These are phyloP conservation scores for Mycena venus DNA, from an alignment of 768 basidiomycete species.

Conservation along the genomic window DNA sequence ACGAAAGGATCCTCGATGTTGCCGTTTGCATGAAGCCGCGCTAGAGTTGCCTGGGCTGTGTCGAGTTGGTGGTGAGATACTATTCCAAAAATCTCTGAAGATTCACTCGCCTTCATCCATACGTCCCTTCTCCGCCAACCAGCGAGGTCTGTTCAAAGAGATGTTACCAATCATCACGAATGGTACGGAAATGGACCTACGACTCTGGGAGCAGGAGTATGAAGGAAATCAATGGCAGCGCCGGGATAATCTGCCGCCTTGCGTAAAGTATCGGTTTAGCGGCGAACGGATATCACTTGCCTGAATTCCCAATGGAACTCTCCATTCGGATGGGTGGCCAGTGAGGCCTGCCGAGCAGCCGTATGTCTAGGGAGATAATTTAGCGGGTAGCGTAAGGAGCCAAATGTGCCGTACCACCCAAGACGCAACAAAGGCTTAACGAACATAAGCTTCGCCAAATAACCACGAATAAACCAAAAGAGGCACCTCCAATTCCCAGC, in stretches of 20 bases:
- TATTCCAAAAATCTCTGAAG: not conserved
- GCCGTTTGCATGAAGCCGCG: conserved; percentile 66
- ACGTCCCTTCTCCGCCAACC: conserved; percentile 66
- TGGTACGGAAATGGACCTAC: conserved; percentile 39
- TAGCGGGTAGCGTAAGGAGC: not conserved
- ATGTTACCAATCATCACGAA: not conserved
- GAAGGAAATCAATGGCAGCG: conserved; percentile 63
- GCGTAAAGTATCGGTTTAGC: not conserved
- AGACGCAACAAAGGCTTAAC: conserved; percentile 62
- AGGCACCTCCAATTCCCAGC: conserved; percentile 60
- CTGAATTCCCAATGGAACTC: conserved; percentile 62
- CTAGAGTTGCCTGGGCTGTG: conserved; percentile 55
- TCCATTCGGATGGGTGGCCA: conserved; percentile 60
- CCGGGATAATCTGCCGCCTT: conserved; percentile 52
- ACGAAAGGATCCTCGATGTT: conserved; percentile 63
- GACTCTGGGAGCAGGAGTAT: conserved; percentile 67
- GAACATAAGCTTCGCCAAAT: conserved; percentile 11
- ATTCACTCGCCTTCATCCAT: conserved; percentile 55
- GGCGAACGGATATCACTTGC: conserved; percentile 29
- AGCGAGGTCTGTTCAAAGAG: conserved; percentile 53
- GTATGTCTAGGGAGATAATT: conserved; percentile 47
- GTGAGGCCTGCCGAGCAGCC: conserved; percentile 55
- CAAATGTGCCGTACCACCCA: conserved; percentile 49
- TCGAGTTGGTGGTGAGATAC: not conserved
- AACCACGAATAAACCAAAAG: not conserved